A percentile compares a stretch with the other conserved stretches of the same genome.
phyloP scores from a whole-genome alignment of 441 rosid genomes.

The Breynia disticha region DNA sequence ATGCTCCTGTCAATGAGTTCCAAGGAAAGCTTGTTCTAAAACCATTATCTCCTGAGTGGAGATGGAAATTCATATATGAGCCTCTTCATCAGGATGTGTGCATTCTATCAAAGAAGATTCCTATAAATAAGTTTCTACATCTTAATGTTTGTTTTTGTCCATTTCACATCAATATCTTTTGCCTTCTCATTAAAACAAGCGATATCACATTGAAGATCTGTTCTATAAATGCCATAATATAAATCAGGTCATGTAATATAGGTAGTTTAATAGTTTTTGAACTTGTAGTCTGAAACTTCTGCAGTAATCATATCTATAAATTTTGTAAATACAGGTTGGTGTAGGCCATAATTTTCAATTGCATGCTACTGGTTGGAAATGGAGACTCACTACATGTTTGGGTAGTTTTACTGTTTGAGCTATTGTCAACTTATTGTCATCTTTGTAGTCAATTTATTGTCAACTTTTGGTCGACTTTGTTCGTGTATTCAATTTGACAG shows the following conservation, averaged over 20 bases:
- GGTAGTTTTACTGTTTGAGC: too few relatives aligned
- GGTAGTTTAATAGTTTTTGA: neutral
- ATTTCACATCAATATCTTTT: too few relatives aligned
- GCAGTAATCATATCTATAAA: neutral
- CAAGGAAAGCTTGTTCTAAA: constrained; percentile 79
- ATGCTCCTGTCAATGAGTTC: constrained; percentile 76
- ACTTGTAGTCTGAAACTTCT: neutral
- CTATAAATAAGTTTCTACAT: constrained; percentile 67
- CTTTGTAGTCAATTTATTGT: too few relatives aligned
- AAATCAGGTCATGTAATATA: too few relatives aligned
- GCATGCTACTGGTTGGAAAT: constrained; percentile 83
- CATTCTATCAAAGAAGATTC: constrained; percentile 74
- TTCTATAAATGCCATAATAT: too few relatives aligned
- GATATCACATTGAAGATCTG: too few relatives aligned
- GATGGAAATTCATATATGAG: constrained; percentile 78
- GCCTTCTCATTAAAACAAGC: too few relatives aligned
- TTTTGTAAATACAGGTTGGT: constrained; percentile 50
- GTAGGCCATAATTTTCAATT: constrained; percentile 69
- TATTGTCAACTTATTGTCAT: too few relatives aligned
- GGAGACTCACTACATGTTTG: constrained; percentile 79
- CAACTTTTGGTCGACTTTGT: too few relatives aligned
- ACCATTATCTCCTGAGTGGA: constrained; percentile 61
- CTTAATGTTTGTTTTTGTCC: too few relatives aligned
- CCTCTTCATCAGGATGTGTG: constrained; percentile 64
- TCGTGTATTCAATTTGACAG: too few relatives aligned